Percentiles rank a stretch among this genome's conserved stretches.
Evolutionary conservation across 164 flowering plant genomes (phyloP).

Genomic region (Amborella trichopoda): DNA sequence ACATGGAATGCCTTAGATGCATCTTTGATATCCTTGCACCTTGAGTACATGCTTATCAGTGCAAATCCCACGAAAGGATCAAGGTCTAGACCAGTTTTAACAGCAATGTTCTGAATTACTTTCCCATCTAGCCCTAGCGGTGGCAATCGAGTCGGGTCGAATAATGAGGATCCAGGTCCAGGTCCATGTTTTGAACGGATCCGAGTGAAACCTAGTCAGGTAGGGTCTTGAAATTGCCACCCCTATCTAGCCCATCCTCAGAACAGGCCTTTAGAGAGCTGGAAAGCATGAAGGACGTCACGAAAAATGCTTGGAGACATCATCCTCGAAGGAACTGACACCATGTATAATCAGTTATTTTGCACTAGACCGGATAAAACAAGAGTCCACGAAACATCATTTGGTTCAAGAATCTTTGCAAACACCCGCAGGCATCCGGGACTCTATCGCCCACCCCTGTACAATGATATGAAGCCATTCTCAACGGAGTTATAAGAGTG

Average conservation of each 20-base stretch:
- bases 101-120: constrained; percentile 10
- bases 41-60: constrained; percentile 12
- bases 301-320: constrained; percentile 2
- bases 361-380: constrained; percentile 14
- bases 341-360: constrained; percentile 7
- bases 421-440: constrained; percentile 10
- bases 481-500: constrained; percentile 5
- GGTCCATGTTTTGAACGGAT: no score
- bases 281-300: constrained; percentile 12
- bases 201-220: no score
- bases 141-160: no score
- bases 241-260: constrained; percentile 5
- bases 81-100: constrained; percentile 8
- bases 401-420: constrained; percentile 11
- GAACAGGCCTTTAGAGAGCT: constrained; percentile 7
- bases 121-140: no score
- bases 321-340: constrained; percentile 11
- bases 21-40: constrained; percentile 10
- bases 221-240: no score
- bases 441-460: constrained; percentile 9
- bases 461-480: constrained; percentile 14
- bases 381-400: constrained; percentile 16
- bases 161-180: no score
- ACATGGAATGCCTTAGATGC: constrained; percentile 4
- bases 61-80: constrained; percentile 11